These are phyloP conservation scores for Teunomyces aglyptinius DNA, from an alignment of 805 yeast genomes.

Conservation along the genomic window DNA sequence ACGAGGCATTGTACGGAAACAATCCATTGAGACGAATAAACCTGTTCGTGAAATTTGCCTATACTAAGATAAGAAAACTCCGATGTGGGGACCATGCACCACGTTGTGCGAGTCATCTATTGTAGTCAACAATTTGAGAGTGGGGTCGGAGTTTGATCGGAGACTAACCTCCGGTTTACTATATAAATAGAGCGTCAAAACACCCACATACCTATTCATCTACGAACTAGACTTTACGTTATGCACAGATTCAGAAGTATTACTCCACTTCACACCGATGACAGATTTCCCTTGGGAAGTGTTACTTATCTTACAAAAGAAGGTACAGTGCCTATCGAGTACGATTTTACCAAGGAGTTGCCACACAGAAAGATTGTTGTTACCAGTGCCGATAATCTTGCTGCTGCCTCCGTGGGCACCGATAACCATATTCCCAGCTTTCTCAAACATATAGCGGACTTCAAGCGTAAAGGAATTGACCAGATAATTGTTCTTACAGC, in stretches of 20 bases:
- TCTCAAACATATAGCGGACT: constrained; percentile 10
- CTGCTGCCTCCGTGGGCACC: constrained; percentile 8
- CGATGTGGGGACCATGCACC: constrained; percentile 1
- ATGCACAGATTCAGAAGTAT: constrained; percentile 4
- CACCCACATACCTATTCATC: background rate
- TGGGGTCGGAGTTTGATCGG: constrained; percentile 4
- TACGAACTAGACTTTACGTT: background rate
- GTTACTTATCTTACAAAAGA: constrained; percentile 10
- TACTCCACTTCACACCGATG: constrained; percentile 11
- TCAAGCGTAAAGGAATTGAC: constrained; percentile 14
- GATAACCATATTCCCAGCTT: constrained; percentile 12
- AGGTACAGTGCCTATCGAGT: constrained; percentile 6
- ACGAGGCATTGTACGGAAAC: background rate
- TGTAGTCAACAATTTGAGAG: background rate
- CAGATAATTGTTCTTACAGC: constrained; percentile 13
- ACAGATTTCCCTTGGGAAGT: constrained; percentile 19
- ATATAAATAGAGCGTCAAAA: background rate
- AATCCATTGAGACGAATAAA: background rate
- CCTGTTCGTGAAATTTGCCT: background rate
- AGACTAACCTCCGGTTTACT: background rate
- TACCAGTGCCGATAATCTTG: constrained; percentile 11
- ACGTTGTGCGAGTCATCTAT: background rate
- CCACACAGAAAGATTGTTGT: constrained; percentile 12
- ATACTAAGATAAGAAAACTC: background rate
- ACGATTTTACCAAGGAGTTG: constrained; percentile 31